These are phyloP conservation scores for Phialophora macrospora DNA, from an alignment of 2,329 filamentous ascomycete genomes.

Conservation along the genomic window DNA sequence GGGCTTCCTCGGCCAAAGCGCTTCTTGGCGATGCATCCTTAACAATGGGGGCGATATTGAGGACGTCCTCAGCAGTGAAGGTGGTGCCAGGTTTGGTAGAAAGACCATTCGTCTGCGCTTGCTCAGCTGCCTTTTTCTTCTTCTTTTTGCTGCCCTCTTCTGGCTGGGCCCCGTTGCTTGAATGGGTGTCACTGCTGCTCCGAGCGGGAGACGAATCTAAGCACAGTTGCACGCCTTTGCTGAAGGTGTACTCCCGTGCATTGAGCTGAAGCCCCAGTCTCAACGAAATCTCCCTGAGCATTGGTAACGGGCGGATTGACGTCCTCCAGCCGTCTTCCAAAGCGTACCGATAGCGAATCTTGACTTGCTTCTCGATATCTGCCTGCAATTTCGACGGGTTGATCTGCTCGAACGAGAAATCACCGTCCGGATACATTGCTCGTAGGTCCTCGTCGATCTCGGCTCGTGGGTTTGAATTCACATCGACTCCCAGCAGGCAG, in stretches of 20 bases:
- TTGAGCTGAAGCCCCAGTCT: slow-evolving; percentile 89
- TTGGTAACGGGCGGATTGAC: slow-evolving; percentile 73
- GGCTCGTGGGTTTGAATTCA: slow-evolving; percentile 77
- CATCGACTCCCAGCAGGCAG: slow-evolving; percentile 78
- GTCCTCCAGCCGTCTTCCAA: slow-evolving; percentile 71
- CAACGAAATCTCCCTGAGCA: slow-evolving; percentile 85
- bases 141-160: slow-evolving; percentile 60
- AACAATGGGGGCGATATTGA: slow-evolving; percentile 91
- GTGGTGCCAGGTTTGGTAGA: slow-evolving; percentile 59
- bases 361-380: slow-evolving; percentile 73
- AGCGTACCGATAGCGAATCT: slow-evolving; percentile 75
- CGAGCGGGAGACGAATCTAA: slow-evolving; percentile 42
- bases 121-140: slow-evolving; percentile 53
- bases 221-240: slow-evolving; percentile 48
- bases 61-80: slow-evolving; percentile 81
- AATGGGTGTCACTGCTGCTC: slow-evolving; percentile 45
- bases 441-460: slow-evolving; percentile 77
- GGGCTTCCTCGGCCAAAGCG: slow-evolving; percentile 87
- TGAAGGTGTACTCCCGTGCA: slow-evolving; percentile 76
- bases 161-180: slow-evolving; percentile 41
- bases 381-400: slow-evolving; percentile 73
- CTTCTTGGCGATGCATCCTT: slow-evolving; percentile 94
- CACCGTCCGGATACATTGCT: slow-evolving; percentile 77
- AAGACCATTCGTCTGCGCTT: slow-evolving; percentile 42
- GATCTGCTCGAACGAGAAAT: slow-evolving; percentile 78